Evolutionary conservation across 2,329 filamentous ascomycete species (phyloP).

Genomic region (Xylariaceae sp.): DNA sequence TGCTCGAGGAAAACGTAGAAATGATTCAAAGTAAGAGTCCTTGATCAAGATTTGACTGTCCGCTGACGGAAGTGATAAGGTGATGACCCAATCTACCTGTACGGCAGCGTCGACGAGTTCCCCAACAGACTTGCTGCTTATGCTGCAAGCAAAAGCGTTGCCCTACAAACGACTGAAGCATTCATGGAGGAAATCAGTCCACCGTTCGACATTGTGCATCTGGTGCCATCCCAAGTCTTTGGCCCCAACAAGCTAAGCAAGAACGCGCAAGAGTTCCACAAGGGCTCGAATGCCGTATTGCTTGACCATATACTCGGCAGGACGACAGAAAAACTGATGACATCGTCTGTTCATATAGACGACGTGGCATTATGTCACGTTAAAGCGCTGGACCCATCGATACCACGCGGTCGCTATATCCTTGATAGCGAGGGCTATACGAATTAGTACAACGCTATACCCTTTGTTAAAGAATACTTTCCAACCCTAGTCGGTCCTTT

Average conservation of each 20-base stretch:
- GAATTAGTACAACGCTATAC: not conserved
- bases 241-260: not conserved
- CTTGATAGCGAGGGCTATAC: not conserved
- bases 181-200: not conserved
- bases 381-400: not conserved
- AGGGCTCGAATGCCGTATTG: constrained; percentile 5
- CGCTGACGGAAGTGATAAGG: not conserved
- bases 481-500: not conserved
- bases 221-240: not conserved
- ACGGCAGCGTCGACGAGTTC: not conserved
- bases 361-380: constrained; percentile 12
- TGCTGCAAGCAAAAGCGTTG: not conserved
- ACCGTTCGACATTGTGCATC: not conserved
- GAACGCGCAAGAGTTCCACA: not conserved
- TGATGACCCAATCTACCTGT: not conserved
- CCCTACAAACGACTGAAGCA: not conserved
- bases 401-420: constrained; percentile 3
- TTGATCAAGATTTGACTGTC: no score
- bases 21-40: not conserved
- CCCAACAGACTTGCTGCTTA: not conserved
- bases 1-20: no score
- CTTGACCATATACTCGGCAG: constrained; percentile 6
- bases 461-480: not conserved
- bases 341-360: constrained; percentile 10
- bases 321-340: not conserved